Conservation (phyloP, 805 yeast species). For the Metschnikowia peoriensis region DNA sequence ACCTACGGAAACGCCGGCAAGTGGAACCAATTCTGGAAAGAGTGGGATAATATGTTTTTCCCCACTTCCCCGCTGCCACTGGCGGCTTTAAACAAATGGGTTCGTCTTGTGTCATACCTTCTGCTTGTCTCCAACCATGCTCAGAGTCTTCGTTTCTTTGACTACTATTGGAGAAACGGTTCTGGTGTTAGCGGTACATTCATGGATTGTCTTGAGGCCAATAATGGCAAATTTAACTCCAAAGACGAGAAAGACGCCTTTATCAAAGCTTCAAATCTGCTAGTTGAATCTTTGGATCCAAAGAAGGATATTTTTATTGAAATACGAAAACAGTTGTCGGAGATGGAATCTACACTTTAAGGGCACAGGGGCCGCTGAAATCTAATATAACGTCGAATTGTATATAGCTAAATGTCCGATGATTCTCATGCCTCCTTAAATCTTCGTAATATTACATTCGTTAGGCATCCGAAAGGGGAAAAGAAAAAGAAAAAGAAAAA, state of each 20-base stretch:
- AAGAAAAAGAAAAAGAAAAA: not conserved
- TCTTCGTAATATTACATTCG: too few species aligned
- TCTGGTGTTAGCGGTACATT: constrained; percentile 25
- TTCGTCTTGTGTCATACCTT: constrained; percentile 33
- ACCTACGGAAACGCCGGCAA: constrained; percentile 39
- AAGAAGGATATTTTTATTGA: constrained; percentile 9
- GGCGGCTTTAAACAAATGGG: constrained; percentile 25
- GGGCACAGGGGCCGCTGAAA: not conserved
- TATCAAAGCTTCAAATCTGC: constrained; percentile 19
- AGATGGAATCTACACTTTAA: not conserved
- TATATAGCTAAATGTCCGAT: too few species aligned
- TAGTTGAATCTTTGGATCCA: constrained; percentile 19
- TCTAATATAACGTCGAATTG: too few species aligned
- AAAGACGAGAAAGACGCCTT: constrained; percentile 24
- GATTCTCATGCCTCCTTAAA: too few species aligned
- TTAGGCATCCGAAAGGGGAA: too few species aligned
- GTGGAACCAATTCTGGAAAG: constrained; percentile 39
- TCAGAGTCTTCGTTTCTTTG: constrained; percentile 29
- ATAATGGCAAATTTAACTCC: constrained; percentile 19
- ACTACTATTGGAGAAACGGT: constrained; percentile 29
- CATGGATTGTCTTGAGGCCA: constrained; percentile 19
- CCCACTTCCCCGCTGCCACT: constrained; percentile 3
- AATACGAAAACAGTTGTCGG: constrained; percentile 2
- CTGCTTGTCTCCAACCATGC: constrained; percentile 25
- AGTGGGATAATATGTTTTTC: constrained; percentile 30